Base-by-base conservation (phyloP, 495 filamentous ascomycete genomes). In the Niebla homalea region DNA sequence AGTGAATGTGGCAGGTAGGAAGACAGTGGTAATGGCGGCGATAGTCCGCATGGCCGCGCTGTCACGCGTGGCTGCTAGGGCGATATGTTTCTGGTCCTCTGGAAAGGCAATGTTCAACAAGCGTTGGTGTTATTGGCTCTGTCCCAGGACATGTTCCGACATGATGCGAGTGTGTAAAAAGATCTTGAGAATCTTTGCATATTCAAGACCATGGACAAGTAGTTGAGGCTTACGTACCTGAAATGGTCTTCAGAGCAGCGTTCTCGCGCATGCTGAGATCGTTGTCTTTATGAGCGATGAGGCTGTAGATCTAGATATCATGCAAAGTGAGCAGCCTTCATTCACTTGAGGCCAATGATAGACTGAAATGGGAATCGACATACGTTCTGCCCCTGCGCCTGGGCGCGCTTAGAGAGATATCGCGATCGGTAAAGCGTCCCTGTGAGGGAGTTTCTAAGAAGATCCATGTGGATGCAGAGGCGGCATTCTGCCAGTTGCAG, bases 1-100 rank as follows among this genome's bases (percentile, higher is more conserved):
- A 2, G 65, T 46, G 51, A 65, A 68, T 1, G 64, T 67, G 2
- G 59, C 60, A 5, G 65, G 65, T 3, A 68, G 53, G 49, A 68
- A 67, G 6, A 55, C 39, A 22, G 66, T 54, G 0, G 64, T 62
- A n/a, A 64, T 46, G 12, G 62, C 55, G 19, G 65, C 59, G 41
- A 67, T 60, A 0, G 59, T 61, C 39, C 57, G 57, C 64, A 66
- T 66, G 10, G 62, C 55, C 5, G 56, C 44, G 32, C 64, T 62
- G 40, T 66, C 63, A 6, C 22, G 11, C 14, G 57, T 53, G 5
- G 65, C 50, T 0, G 60, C 55, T 5, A 39, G 51, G 12, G 53
- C 60, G 36, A 67, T 62, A 18, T 15, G 32, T 39, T 42, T 37
- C 29, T 26, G 32, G 29, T 52, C 50, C 26, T 45, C 42, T 23